These are phyloP conservation scores for Zymoseptoria passerinii DNA, from an alignment of 2,329 filamentous ascomycete genomes.

Conservation along the genomic window DNA sequence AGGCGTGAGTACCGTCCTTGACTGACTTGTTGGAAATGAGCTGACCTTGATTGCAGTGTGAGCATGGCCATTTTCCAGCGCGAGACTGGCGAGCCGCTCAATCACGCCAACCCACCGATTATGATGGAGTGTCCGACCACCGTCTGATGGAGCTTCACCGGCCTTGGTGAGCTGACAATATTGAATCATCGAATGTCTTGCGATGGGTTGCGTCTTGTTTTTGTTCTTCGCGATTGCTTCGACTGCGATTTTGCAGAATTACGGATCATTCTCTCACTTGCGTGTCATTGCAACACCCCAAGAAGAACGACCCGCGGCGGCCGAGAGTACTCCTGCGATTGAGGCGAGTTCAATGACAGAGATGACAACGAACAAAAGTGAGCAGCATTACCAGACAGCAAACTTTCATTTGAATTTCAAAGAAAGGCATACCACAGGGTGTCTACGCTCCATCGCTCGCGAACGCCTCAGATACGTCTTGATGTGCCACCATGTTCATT, in stretches of 20 bases:
- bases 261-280: background rate
- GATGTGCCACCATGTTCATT: background rate
- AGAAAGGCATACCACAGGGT: background rate
- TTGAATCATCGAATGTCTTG: background rate
- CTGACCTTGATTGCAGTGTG: constrained; percentile 11
- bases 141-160: background rate
- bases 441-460: background rate
- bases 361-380: background rate
- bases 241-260: background rate
- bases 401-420: background rate
- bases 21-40: background rate
- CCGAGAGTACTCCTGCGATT: background rate
- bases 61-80: constrained; percentile 22
- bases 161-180: background rate
- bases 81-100: constrained; percentile 16
- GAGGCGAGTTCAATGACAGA: background rate
- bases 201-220: background rate
- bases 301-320: background rate
- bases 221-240: background rate
- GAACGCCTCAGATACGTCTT: background rate
- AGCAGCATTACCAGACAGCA: background rate
- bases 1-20: constrained; percentile 10
- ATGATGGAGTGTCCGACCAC: background rate
- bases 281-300: background rate
- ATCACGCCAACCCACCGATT: constrained; percentile 14